Evolutionary conservation across 768 basidiomycete species (phyloP), one percentile per base, ranked within the genome.

Genomic region (Pleurotus djamor): DNA sequence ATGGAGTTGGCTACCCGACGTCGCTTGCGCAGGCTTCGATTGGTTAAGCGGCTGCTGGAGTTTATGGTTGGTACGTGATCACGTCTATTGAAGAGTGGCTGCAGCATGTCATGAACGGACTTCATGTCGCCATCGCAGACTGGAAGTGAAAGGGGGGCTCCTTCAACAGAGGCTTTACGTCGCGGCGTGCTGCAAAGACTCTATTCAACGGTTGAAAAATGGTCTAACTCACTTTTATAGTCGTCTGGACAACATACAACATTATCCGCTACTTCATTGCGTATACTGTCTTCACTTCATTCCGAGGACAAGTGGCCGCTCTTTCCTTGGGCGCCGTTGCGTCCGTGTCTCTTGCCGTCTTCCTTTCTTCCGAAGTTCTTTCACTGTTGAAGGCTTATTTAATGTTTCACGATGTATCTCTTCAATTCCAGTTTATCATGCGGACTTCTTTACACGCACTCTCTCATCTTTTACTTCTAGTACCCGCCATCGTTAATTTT

Each of bases 211-310:
- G 21, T 28, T 28, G 21, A 28, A 28, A 28, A 28, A 28, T 28
- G 21, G 38, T 9, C 38, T 41, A 41, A 41, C n/a, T 41, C 38
- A 10, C 38, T 41, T n/a, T n/a, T 10, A 41, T 60, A 68, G 54
- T 17, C 21, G 44, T 67, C 33, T 92, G 88, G 86, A 79, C 83
- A 32, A 67, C 76, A 6, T 91, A 88, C 68, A 86, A 80, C 61
- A 76, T 81, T 5, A 68, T 84, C 55, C 85, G 89, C 47, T 92
- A 91, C 67, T 86, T 81, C 64, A 65, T 90, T 9, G 84, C 87
- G 3, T 87, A 80, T 64, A 73, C 72, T 8, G 64, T 72, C 14
- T 81, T 80, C 67, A 61, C 71, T 2, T 74, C 78, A 5, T 59
- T 61, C 13, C 67, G 65, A 17, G 82, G 83, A 41, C 80, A 82